A percentile compares a stretch with the other conserved stretches of the same genome.
These are phyloP conservation scores for Brassica carinata DNA, from an alignment of 345 rosid species.

Conservation along the genomic window DNA sequence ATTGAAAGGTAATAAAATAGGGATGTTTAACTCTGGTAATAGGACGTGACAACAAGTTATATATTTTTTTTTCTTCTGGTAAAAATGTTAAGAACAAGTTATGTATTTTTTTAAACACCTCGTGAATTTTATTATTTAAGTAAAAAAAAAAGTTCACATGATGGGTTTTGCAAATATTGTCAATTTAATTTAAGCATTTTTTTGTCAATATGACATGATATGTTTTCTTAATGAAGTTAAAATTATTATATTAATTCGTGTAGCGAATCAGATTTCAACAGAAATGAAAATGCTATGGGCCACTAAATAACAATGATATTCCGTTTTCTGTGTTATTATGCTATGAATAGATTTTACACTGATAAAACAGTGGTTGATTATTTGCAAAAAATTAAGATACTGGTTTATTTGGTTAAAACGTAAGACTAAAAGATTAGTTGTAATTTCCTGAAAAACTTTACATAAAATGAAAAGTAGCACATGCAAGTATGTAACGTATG, in stretches of 20 bases:
- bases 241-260: background rate
- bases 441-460: background rate
- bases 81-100: no score
- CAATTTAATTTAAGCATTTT: no score
- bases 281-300: conserved; percentile 26
- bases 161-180: conserved; percentile 28
- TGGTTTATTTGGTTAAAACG: background rate
- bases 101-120: conserved; percentile 21
- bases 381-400: no score
- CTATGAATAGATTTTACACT: conserved; percentile 12
- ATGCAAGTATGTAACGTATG: background rate
- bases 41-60: conserved; percentile 20
- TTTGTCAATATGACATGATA: conserved; percentile 28
- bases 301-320: conserved; percentile 23
- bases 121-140: conserved; percentile 6
- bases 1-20: background rate
- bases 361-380: background rate
- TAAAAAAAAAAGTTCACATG: conserved; percentile 27
- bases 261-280: conserved; percentile 22
- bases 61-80: background rate
- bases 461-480: background rate
- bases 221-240: background rate
- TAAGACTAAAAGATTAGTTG: background rate
- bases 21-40: conserved; percentile 4
- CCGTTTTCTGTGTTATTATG: background rate